Conservation (phyloP, 176 grass and related monocot species). For the Phoenix dactylifera region DNA sequence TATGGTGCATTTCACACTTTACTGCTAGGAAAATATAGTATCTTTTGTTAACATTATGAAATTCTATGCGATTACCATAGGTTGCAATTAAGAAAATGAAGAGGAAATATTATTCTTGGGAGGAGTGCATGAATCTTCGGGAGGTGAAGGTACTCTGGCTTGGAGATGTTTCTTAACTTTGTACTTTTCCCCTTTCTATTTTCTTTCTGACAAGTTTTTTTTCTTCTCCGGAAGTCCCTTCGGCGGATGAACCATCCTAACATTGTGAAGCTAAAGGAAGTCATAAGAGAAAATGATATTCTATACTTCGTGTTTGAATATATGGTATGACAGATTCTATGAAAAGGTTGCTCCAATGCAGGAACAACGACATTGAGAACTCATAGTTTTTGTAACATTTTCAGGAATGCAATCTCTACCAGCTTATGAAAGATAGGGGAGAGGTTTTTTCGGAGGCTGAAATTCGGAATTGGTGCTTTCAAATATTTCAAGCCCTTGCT, state of each 20-base stretch:
- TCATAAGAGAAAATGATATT: constrained; percentile 84
- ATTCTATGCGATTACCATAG: constrained; percentile 25
- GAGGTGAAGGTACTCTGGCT: constrained; percentile 68
- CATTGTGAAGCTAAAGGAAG: constrained; percentile 98
- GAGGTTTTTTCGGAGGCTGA: constrained; percentile 67
- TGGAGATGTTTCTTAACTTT: too few relatives aligned
- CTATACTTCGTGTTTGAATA: constrained; percentile 96
- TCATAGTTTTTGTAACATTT: neutral
- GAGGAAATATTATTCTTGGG: constrained; percentile 95
- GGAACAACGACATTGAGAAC: too few relatives aligned
- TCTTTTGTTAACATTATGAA: too few relatives aligned
- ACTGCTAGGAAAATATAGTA: too few relatives aligned
- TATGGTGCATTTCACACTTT: too few relatives aligned
- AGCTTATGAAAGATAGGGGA: constrained; percentile 95
- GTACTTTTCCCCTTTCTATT: too few relatives aligned
- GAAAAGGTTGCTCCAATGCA: too few relatives aligned
- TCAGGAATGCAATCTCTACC: constrained; percentile 88
- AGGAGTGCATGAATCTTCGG: constrained; percentile 91
- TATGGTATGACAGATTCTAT: constrained; percentile 45
- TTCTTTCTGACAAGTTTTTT: constrained; percentile 8
- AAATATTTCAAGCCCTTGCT: constrained; percentile 96
- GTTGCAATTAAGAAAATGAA: constrained; percentile 99
- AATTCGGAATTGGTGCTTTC: constrained; percentile 95
- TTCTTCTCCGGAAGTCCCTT: constrained; percentile 41
- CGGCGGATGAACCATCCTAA: constrained; percentile 94